Conservation (phyloP, 495 filamentous ascomycete genomes). For the Podospora tetraspora region DNA sequence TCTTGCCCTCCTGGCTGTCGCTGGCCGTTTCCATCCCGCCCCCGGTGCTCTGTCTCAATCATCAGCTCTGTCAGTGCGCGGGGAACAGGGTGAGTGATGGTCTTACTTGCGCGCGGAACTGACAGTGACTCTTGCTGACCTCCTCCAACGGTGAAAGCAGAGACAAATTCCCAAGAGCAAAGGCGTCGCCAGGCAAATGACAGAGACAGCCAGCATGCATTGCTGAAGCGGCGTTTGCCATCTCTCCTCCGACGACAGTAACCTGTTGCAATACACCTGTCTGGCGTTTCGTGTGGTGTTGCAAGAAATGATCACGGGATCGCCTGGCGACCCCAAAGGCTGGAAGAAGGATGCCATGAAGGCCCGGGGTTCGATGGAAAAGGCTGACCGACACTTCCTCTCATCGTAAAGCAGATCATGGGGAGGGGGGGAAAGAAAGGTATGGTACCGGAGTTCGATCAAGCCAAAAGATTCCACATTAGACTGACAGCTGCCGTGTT, state of each 20-base stretch:
- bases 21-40: not conserved
- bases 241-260: conserved; percentile 13
- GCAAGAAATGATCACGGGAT: conserved; percentile 23
- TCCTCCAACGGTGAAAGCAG: not conserved
- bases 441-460: not conserved
- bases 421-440: not conserved
- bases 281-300: conserved; percentile 2
- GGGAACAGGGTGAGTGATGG: not conserved
- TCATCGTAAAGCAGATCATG: not conserved
- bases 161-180: not conserved
- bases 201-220: conserved; percentile 17
- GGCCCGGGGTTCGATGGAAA: not conserved
- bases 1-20: not conserved
- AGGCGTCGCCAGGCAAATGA: conserved; percentile 15
- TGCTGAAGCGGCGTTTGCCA: conserved; percentile 17
- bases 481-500: not conserved
- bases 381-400: not conserved
- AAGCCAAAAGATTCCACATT: not conserved
- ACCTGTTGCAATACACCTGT: conserved; percentile 26
- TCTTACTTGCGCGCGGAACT: not conserved
- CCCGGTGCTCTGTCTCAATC: not conserved
- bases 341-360: conserved; percentile 29
- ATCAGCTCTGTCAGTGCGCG: not conserved
- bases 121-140: not conserved
- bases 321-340: conserved; percentile 18